phyloP scores from a whole-genome alignment of 2,329 filamentous ascomycete species.

The Dactylella cylindrospora region DNA sequence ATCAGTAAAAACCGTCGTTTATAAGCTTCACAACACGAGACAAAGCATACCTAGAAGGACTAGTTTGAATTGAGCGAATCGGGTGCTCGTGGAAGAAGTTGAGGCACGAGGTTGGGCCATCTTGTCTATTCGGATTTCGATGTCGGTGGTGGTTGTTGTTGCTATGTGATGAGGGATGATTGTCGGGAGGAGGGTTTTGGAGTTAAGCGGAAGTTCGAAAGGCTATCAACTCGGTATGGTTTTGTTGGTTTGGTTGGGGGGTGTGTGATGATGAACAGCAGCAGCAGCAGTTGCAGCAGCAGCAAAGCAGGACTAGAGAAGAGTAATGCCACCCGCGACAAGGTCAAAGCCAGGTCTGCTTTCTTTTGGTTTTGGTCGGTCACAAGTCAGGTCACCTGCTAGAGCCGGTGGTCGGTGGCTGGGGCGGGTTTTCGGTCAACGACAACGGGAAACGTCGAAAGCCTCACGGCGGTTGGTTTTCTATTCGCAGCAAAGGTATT shows the following conservation, averaged over 20 bases:
- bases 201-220: not conserved
- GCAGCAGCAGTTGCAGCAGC: no score
- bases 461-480: no score
- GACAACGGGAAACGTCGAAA: no score
- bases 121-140: slow-evolving; percentile 6
- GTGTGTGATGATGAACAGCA: slow-evolving; percentile 6
- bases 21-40: slow-evolving; percentile 5
- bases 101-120: slow-evolving; percentile 67
- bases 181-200: not conserved
- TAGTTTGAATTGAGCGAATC: slow-evolving; percentile 99
- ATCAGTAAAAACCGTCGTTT: not conserved
- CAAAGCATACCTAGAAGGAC: slow-evolving; percentile 78
- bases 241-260: not conserved
- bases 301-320: no score
- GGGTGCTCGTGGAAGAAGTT: slow-evolving; percentile 73
- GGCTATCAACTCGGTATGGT: not conserved
- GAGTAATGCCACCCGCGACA: no score
- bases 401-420: no score
- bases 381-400: no score
- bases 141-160: not conserved
- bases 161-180: not conserved
- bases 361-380: no score
- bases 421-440: no score
- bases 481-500: no score
- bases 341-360: no score